Conservation (phyloP, 805 yeast species). For the Middelhovenomyces tepae region DNA sequence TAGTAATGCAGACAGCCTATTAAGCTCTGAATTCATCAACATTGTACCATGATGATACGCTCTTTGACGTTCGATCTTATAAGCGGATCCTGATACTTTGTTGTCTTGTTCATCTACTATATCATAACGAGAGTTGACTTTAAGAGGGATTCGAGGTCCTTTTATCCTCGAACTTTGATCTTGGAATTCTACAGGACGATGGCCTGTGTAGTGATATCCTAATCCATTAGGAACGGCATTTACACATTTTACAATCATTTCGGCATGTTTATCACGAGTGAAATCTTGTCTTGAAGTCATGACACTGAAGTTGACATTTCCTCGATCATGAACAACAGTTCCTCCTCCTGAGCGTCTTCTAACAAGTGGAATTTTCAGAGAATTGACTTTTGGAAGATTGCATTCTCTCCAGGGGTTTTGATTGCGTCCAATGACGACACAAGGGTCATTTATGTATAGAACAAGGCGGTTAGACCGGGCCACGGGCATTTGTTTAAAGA, state of each 20-base stretch:
- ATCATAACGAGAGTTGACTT: constrained; percentile 73
- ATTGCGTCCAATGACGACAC: constrained; percentile 92
- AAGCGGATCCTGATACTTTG: constrained; percentile 91
- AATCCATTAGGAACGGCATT: constrained; percentile 17
- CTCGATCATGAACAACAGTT: constrained; percentile 87
- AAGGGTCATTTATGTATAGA: constrained; percentile 68
- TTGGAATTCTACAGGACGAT: no score
- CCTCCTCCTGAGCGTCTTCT: constrained; percentile 93
- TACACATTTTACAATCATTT: constrained; percentile 36
- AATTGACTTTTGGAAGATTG: constrained; percentile 46
- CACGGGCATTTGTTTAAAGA: constrained; percentile 57
- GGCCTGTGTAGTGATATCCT: background rate
- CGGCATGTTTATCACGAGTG: constrained; percentile 43
- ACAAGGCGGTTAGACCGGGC: constrained; percentile 39
- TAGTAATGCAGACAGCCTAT: constrained; percentile 51
- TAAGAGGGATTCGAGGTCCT: constrained; percentile 25
- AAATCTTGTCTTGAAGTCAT: constrained; percentile 63
- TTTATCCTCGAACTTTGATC: constrained; percentile 1
- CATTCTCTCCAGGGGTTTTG: constrained; percentile 92
- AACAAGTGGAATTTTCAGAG: constrained; percentile 52
- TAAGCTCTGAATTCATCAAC: constrained; percentile 61
- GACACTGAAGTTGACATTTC: constrained; percentile 80
- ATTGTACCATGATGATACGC: constrained; percentile 96
- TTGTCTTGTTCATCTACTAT: constrained; percentile 39
- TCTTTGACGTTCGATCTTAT: constrained; percentile 68